These are phyloP conservation scores for Metschnikowia matae DNA, from an alignment of 805 yeast species.

Conservation along the genomic window DNA sequence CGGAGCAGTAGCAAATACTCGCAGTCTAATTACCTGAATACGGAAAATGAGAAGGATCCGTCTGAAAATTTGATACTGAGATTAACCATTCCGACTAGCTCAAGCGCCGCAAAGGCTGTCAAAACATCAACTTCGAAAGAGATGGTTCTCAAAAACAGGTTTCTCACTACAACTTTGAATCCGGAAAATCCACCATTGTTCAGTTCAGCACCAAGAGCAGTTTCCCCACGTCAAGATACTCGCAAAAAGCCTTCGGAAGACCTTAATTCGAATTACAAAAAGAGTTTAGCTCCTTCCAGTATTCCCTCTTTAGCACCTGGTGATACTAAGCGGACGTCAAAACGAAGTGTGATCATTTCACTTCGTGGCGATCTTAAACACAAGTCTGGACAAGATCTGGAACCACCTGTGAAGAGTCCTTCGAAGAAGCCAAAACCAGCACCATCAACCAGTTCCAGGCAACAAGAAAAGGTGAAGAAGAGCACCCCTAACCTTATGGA, in stretches of 20 bases:
- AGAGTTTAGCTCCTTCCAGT: background rate
- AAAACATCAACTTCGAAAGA: constrained; percentile 2
- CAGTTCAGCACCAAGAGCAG: constrained; percentile 8
- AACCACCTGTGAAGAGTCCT: constrained; percentile 1
- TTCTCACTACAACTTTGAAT: constrained; percentile 34
- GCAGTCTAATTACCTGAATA: constrained; percentile 5
- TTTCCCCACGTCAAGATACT: constrained; percentile 11
- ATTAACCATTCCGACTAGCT: constrained; percentile 27
- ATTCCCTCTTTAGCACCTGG: background rate
- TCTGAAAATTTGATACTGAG: constrained; percentile 14
- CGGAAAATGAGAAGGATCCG: background rate
- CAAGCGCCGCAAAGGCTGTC: constrained; percentile 28
- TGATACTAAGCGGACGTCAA: background rate
- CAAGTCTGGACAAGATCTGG: background rate
- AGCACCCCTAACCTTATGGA: constrained; percentile 1
- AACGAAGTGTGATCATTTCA: constrained; percentile 5
- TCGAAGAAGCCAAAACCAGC: background rate
- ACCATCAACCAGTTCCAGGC: background rate
- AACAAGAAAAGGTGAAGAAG: background rate
- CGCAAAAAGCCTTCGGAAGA: constrained; percentile 8
- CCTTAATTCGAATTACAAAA: constrained; percentile 18
- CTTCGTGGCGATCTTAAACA: constrained; percentile 2
- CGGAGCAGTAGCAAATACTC: constrained; percentile 7
- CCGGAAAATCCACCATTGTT: constrained; percentile 28
- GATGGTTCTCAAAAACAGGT: constrained; percentile 24